phyloP scores from a whole-genome alignment of 306 rosid species.

The Cucurbita ficifolia region DNA sequence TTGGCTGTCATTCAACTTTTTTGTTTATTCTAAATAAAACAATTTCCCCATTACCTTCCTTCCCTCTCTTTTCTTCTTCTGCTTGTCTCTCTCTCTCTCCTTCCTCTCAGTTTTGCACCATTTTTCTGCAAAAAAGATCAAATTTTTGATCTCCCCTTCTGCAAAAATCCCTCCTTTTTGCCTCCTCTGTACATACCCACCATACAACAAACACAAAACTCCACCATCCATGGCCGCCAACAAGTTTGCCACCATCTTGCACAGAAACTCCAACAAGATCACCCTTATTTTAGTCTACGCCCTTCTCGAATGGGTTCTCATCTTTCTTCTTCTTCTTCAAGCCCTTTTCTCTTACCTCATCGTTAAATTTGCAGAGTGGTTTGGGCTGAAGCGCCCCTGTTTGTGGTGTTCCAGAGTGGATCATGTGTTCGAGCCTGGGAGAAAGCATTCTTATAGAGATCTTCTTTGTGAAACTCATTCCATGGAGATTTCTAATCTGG shows the following conservation, averaged over 20 bases:
- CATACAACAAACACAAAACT: constrained; percentile 11
- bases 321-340: constrained; percentile 59
- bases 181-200: constrained; percentile 39
- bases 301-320: constrained; percentile 76
- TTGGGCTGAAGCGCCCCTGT: constrained; percentile 84
- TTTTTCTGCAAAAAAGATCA: background rate
- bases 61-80: constrained; percentile 10
- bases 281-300: constrained; percentile 72
- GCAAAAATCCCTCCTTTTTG: constrained; percentile 5
- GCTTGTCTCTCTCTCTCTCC: constrained; percentile 5
- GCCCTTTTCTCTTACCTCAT: constrained; percentile 72
- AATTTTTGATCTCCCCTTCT: background rate
- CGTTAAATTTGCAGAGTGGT: constrained; percentile 61
- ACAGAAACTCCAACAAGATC: constrained; percentile 67
- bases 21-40: constrained; percentile 28
- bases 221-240: constrained; percentile 70
- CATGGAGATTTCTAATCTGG: constrained; percentile 56
- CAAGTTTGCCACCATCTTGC: constrained; percentile 79
- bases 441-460: constrained; percentile 37
- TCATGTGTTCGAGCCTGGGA: constrained; percentile 50
- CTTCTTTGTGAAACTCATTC: constrained; percentile 82
- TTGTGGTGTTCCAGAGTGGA: constrained; percentile 80
- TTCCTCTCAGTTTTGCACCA: background rate
- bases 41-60: constrained; percentile 15
- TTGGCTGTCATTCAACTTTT: constrained; percentile 29